Percentiles rank a stretch among this genome's conserved stretches.
Conservation (phyloP, 2,329 filamentous ascomycete species). For the Sphaceloma murrayae region DNA sequence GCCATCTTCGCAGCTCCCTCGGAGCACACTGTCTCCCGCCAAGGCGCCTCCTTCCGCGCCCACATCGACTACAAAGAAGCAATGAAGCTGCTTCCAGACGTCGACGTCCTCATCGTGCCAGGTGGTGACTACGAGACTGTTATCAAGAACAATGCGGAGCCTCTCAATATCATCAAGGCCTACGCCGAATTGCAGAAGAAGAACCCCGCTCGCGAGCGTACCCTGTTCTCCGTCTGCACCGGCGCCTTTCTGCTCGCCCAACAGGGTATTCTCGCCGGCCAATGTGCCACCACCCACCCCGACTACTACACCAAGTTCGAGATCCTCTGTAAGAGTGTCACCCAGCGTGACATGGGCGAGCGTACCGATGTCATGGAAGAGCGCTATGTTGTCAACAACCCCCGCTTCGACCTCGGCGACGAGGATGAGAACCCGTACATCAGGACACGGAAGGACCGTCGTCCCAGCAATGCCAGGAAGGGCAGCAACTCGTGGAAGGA, state of each 20-base stretch:
- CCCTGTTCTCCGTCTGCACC: slow-evolving; percentile 69
- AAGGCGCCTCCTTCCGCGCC: slow-evolving; percentile 61
- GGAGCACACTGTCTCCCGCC: slow-evolving; percentile 41
- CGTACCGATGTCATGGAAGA: slow-evolving; percentile 76
- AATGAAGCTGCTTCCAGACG: slow-evolving; percentile 60
- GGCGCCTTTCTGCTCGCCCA: slow-evolving; percentile 68
- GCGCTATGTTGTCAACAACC: slow-evolving; percentile 84
- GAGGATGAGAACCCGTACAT: slow-evolving; percentile 80
- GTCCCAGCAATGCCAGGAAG: slow-evolving; percentile 48
- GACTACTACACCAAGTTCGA: slow-evolving; percentile 73
- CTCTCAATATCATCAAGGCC: slow-evolving; percentile 61
- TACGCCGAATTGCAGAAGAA: slow-evolving; percentile 72
- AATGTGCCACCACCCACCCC: slow-evolving; percentile 73
- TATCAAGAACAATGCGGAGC: slow-evolving; percentile 57
- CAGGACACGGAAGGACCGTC: slow-evolving; percentile 33
- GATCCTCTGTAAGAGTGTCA: slow-evolving; percentile 66
- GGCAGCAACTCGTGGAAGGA: slow-evolving; percentile 74
- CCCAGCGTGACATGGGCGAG: slow-evolving; percentile 59
- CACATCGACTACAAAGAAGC: slow-evolving; percentile 74
- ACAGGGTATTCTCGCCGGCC: slow-evolving; percentile 65
- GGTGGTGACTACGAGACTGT: slow-evolving; percentile 58
- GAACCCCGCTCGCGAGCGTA: slow-evolving; percentile 70
- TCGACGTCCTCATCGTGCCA: slow-evolving; percentile 68
- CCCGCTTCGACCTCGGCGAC: slow-evolving; percentile 69
- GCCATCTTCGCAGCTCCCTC: slow-evolving; percentile 41